Evolutionary conservation across 257 asterid genomes (phyloP), one percentile per base, ranked within the genome.

Genomic region (Linaria vulgaris): DNA sequence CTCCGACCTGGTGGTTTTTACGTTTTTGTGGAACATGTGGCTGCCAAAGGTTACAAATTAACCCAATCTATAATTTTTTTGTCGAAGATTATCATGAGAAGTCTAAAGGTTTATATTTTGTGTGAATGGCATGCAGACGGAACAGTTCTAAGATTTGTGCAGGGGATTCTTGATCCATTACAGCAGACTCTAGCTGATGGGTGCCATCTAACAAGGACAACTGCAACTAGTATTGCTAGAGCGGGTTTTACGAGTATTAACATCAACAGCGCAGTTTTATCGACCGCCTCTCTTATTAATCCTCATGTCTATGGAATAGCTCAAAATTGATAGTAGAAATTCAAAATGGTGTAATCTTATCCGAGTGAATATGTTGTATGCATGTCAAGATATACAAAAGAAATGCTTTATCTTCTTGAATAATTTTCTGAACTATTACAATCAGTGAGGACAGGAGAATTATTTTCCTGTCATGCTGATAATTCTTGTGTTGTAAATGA

Each of bases 11-110:
- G 98, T 1, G 98, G 98, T 16, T 0, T 70, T 24, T 91, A 81
- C 80, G 38, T 91, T 64, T 91, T 91, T 62, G 84, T 86, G 19
- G 96, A 91, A 69, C 98, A 91, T 48, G 98, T 91, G 21, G 95
- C 86, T 67, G 96, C 96, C 63, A 69, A 82, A 81, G 98, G 95
- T 91, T n/a, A n/a, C n/a, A n/a, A 80, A 75, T 17, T 2, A 56
- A 48, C 53, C 50, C 30, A 39, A 17, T 8, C 24, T 39, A 16
- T 48, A 34, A n/a, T 30, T 49, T 23, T 19, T 12, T 12, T 24
- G 27, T 11, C 51, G 3, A 34, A 9, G 34, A 9, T 14, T 2
- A 50, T 12, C 6, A 50, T 23, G 1, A 10, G 13, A 19, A 13
- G 43, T 54, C 9, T 24, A 25, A 23, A 34, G 17, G 43, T 15